Evolutionary conservation across 495 filamentous ascomycete species (phyloP).

Genomic region (Hamigera avellanea): DNA sequence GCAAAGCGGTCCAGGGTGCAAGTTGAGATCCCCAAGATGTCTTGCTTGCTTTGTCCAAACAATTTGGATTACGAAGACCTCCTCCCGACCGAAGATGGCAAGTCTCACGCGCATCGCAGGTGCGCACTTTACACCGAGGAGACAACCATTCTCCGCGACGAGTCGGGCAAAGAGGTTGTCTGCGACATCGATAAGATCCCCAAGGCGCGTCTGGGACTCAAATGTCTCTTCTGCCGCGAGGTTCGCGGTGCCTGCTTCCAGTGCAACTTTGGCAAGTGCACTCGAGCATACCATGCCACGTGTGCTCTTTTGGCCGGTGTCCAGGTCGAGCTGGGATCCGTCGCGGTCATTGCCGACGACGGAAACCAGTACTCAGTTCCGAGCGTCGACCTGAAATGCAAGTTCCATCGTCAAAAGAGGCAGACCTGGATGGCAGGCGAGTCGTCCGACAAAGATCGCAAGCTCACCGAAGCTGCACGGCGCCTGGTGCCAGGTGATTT

Average conservation of each 20-base stretch:
- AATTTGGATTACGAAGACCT: constrained; percentile 76
- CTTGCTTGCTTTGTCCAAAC: constrained; percentile 93
- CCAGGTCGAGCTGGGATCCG: constrained; percentile 71
- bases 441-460: constrained; percentile 54
- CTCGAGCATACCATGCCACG: constrained; percentile 86
- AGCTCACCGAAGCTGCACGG: constrained; percentile 46
- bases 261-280: constrained; percentile 91
- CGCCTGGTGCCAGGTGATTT: constrained; percentile 62
- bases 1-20: constrained; percentile 63
- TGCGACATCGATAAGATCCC: constrained; percentile 69
- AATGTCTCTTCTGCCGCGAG: constrained; percentile 88
- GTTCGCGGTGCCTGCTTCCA: constrained; percentile 94
- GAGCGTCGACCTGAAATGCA: constrained; percentile 84
- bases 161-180: constrained; percentile 57
- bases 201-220: constrained; percentile 79
- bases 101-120: constrained; percentile 68
- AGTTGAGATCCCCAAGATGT: constrained; percentile 61
- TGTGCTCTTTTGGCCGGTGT: constrained; percentile 89
- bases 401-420: constrained; percentile 82
- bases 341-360: constrained; percentile 83
- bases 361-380: constrained; percentile 81
- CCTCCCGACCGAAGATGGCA: constrained; percentile 76
- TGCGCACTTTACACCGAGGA: constrained; percentile 89
- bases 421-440: constrained; percentile 58
- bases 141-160: constrained; percentile 66